Percentiles rank a stretch among this genome's conserved stretches.
These are phyloP conservation scores for Capsicum baccatum DNA, from an alignment of 257 asterid species.

Conservation along the genomic window DNA sequence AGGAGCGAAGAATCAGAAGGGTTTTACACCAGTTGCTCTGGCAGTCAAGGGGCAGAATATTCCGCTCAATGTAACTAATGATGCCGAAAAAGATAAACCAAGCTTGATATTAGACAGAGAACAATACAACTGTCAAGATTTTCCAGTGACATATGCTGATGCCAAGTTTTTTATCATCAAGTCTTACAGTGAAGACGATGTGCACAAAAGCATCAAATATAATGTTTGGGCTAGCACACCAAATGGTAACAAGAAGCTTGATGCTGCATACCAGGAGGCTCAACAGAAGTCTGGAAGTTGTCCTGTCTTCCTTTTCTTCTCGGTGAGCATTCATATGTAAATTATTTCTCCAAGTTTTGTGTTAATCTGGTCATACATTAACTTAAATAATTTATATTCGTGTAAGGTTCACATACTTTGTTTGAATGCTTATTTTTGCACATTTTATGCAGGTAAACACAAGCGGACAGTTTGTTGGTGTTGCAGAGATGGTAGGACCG, in stretches of 20 bases:
- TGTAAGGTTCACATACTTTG: not conserved
- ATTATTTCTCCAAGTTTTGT: not conserved
- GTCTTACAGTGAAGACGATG: conserved; percentile 61
- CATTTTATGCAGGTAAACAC: conserved; percentile 60
- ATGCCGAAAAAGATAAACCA: conserved; percentile 45
- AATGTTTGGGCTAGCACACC: conserved; percentile 86
- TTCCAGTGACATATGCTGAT: conserved; percentile 52
- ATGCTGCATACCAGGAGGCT: conserved; percentile 60
- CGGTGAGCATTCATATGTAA: conserved; percentile 47
- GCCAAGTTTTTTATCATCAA: conserved; percentile 59
- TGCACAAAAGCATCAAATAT: conserved; percentile 77
- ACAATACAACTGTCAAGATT: conserved; percentile 59
- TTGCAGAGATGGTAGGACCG: conserved; percentile 75
- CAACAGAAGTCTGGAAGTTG: conserved; percentile 55
- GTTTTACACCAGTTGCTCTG: conserved; percentile 49
- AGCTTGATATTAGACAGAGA: conserved; percentile 50
- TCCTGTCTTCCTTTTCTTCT: conserved; percentile 70
- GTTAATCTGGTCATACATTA: not conserved
- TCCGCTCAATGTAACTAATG: conserved; percentile 45
- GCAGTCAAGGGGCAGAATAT: conserved; percentile 63
- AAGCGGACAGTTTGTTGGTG: conserved; percentile 81
- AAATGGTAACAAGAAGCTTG: conserved; percentile 75
- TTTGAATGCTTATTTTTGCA: not conserved
- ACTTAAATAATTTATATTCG: not conserved
- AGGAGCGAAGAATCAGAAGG: conserved; percentile 51